phyloP scores from a whole-genome alignment of 305 asterid species.

The Fraxinus angustifolia region DNA sequence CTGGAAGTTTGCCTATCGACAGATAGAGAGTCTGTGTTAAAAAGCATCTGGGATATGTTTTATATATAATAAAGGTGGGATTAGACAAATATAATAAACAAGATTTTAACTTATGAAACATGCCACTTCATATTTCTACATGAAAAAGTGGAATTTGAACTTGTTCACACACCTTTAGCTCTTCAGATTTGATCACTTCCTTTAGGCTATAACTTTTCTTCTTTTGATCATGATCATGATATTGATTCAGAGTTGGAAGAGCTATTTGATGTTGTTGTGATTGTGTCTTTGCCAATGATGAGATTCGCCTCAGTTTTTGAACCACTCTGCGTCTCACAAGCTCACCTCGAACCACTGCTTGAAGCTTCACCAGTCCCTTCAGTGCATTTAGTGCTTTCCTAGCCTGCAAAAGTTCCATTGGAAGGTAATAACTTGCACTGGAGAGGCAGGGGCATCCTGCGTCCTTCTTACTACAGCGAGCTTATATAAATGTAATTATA shows the following conservation, averaged over 20 bases:
- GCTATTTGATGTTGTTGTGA: constrained; percentile 34
- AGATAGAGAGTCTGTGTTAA: not conserved
- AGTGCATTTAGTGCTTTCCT: constrained; percentile 76
- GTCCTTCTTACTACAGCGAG: not conserved
- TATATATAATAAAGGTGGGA: not conserved
- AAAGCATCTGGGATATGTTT: not conserved
- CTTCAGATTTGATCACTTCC: constrained; percentile 40
- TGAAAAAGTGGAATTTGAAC: not conserved
- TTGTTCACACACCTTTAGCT: constrained; percentile 36
- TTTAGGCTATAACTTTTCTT: constrained; percentile 35
- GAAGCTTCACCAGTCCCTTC: constrained; percentile 77
- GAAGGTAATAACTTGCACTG: not conserved
- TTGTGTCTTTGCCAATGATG: constrained; percentile 21
- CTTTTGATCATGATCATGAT: constrained; percentile 40
- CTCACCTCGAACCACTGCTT: constrained; percentile 80
- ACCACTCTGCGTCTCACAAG: constrained; percentile 48
- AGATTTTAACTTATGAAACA: not conserved
- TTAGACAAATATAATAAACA: not conserved
- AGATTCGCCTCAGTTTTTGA: constrained; percentile 25
- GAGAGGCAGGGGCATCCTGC: not conserved
- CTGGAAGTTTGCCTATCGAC: not conserved
- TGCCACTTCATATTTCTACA: not conserved
- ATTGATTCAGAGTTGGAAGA: constrained; percentile 42
- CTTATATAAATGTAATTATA: not conserved
- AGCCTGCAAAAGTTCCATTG: constrained; percentile 44